A percentile compares a stretch with the other conserved stretches of the same genome.
Conservation (phyloP, 1,284 basidiomycete species). For the Takashimella tepidaria region DNA sequence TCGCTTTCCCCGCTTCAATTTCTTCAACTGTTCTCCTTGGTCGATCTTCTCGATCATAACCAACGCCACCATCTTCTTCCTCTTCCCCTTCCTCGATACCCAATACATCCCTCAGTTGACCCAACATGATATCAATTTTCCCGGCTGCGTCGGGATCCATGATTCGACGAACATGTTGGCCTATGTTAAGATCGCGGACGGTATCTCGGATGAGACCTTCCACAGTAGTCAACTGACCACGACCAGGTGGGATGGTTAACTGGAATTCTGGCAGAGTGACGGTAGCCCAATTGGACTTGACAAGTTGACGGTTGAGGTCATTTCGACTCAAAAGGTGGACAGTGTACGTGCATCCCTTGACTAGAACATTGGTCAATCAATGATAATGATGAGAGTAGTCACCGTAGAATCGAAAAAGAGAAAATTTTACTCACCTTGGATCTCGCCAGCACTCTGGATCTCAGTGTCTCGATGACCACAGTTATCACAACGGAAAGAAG, state of each 20-base stretch:
- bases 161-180: constrained; percentile 81
- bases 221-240: constrained; percentile 91
- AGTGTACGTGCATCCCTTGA: constrained; percentile 62
- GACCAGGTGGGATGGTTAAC: constrained; percentile 80
- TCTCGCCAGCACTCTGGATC: constrained; percentile 83
- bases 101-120: constrained; percentile 63
- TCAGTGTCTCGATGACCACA: constrained; percentile 91
- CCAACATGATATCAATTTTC: constrained; percentile 74
- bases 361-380: constrained; percentile 24
- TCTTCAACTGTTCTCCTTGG: constrained; percentile 22
- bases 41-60: constrained; percentile 31
- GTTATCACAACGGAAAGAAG: constrained; percentile 92
- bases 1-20: constrained; percentile 45
- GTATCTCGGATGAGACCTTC: constrained; percentile 89
- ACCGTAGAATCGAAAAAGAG: not conserved
- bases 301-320: constrained; percentile 89
- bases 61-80: constrained; percentile 47
- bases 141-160: constrained; percentile 70
- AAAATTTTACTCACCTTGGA: constrained; percentile 61
- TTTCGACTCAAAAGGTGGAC: constrained; percentile 66
- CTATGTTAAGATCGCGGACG: constrained; percentile 70
- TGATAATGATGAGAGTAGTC: constrained; percentile 1
- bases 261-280: constrained; percentile 82
- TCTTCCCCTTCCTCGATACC: constrained; percentile 61
- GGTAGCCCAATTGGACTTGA: constrained; percentile 81